A percentile compares a stretch with the other conserved stretches of the same genome.
These are phyloP conservation scores for Chaetomium fimeti DNA, from an alignment of 495 filamentous ascomycete species.

Conservation along the genomic window DNA sequence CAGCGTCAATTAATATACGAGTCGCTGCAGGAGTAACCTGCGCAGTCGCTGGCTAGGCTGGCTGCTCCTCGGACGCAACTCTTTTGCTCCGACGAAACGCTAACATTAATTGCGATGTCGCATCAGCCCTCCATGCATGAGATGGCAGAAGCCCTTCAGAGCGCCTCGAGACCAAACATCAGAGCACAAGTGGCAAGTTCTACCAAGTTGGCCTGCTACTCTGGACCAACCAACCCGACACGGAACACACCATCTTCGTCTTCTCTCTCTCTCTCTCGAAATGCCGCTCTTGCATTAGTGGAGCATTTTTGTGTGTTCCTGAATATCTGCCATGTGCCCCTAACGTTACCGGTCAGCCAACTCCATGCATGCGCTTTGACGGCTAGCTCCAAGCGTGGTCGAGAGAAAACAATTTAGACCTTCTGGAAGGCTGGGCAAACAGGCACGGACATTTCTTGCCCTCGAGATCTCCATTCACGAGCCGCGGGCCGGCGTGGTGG, in stretches of 20 bases:
- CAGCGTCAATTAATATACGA: constrained; percentile 32
- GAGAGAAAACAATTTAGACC: not conserved
- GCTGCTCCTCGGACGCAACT: constrained; percentile 13
- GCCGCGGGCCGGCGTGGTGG: not conserved
- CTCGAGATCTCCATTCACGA: not conserved
- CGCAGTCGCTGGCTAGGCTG: constrained; percentile 4
- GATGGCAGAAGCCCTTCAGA: not conserved
- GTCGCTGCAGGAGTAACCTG: constrained; percentile 20
- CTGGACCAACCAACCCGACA: constrained; percentile 4
- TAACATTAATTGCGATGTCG: constrained; percentile 16
- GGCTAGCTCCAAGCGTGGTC: not conserved
- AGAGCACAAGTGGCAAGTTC: not conserved
- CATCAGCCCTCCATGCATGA: constrained; percentile 10
- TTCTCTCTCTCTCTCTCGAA: constrained; percentile 16
- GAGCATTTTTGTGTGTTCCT: constrained; percentile 28
- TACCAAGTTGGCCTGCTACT: not conserved
- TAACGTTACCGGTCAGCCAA: not conserved
- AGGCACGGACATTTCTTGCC: not conserved
- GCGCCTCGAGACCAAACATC: not conserved
- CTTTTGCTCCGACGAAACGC: constrained; percentile 11
- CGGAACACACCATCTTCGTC: constrained; percentile 17
- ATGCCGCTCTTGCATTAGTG: constrained; percentile 35
- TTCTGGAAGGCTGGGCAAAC: constrained; percentile 22
- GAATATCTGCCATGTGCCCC: constrained; percentile 29
- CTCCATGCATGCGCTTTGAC: constrained; percentile 20